A percentile compares a stretch with the other conserved stretches of the same genome.
Conservation (phyloP, 202 grass and related monocot species). For the Zoysia matrella region DNA sequence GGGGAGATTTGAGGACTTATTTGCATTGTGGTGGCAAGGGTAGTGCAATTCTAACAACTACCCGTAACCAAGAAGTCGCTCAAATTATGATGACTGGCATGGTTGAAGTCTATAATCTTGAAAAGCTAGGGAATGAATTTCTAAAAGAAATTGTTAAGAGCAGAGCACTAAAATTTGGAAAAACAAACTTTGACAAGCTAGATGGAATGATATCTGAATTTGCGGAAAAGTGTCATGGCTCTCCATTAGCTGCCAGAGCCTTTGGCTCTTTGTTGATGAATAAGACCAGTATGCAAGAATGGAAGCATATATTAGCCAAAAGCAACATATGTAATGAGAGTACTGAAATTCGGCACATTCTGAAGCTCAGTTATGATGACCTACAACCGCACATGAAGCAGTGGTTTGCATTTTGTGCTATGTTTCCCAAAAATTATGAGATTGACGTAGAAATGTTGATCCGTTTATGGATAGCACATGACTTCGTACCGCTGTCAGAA, state of each 20-base stretch:
- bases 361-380: conserved; percentile 44
- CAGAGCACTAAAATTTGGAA: conserved; percentile 31
- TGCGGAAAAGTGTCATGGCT: conserved; percentile 24
- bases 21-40: neutral
- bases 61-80: conserved; percentile 25
- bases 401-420: conserved; percentile 51
- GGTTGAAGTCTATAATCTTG: neutral
- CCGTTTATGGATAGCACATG: conserved; percentile 49
- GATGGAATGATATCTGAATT: neutral
- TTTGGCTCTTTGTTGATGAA: conserved; percentile 33
- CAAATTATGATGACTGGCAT: conserved; percentile 1
- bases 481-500: conserved; percentile 2
- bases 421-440: conserved; percentile 47
- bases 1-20: conserved; percentile 26
- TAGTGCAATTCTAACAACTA: conserved; percentile 24
- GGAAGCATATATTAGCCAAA: conserved; percentile 11
- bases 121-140: neutral
- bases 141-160: conserved; percentile 38
- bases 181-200: neutral
- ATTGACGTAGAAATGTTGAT: neutral
- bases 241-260: conserved; percentile 39
- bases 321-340: neutral
- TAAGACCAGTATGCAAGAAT: conserved; percentile 31
- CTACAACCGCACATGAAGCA: conserved; percentile 33
- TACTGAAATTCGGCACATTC: neutral